phyloP scores from a whole-genome alignment of 2,329 filamentous ascomycete species.

The Scorias spongiosa region DNA sequence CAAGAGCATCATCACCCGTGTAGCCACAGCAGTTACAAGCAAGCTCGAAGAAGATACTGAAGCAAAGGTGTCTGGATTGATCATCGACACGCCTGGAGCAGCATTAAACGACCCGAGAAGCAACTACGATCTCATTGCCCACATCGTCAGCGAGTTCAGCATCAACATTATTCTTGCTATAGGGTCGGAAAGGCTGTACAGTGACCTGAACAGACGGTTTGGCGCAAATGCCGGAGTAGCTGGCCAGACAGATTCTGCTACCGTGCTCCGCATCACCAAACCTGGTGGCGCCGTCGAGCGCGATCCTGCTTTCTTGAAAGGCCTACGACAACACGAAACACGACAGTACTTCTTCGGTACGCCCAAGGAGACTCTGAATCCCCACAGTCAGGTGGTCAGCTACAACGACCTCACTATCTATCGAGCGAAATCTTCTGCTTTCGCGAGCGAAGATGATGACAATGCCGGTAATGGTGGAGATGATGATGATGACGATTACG shows the following conservation, averaged over 20 bases:
- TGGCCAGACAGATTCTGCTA: conserved; percentile 47
- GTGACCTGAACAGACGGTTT: conserved; percentile 59
- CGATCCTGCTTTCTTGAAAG: conserved; percentile 58
- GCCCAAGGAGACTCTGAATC: conserved; percentile 53
- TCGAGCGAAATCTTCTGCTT: conserved; percentile 12
- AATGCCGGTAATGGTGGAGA: conserved; percentile 27
- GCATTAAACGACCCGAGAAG: conserved; percentile 48
- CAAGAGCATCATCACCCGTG: conserved; percentile 55
- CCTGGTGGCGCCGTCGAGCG: conserved; percentile 73
- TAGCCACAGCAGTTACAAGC: conserved; percentile 65
- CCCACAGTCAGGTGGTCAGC: conserved; percentile 72
- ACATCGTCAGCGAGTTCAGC: conserved; percentile 55
- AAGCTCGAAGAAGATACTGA: conserved; percentile 61
- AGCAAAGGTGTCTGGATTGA: conserved; percentile 58
- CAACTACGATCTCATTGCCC: conserved; percentile 62
- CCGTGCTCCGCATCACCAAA: conserved; percentile 64
- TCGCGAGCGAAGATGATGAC: conserved; percentile 29
- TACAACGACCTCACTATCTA: conserved; percentile 61
- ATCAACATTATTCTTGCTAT: conserved; percentile 69
- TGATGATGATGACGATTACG: conserved; percentile 2
- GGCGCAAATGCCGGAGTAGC: conserved; percentile 25
- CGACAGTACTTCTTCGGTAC: conserved; percentile 93
- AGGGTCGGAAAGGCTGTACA: conserved; percentile 61
- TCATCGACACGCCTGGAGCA: conserved; percentile 65
- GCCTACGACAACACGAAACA: conserved; percentile 59